Percentiles rank a stretch among this genome's conserved stretches.
Conservation (phyloP, 495 filamentous ascomycete genomes). For the Penicillium manginii region DNA sequence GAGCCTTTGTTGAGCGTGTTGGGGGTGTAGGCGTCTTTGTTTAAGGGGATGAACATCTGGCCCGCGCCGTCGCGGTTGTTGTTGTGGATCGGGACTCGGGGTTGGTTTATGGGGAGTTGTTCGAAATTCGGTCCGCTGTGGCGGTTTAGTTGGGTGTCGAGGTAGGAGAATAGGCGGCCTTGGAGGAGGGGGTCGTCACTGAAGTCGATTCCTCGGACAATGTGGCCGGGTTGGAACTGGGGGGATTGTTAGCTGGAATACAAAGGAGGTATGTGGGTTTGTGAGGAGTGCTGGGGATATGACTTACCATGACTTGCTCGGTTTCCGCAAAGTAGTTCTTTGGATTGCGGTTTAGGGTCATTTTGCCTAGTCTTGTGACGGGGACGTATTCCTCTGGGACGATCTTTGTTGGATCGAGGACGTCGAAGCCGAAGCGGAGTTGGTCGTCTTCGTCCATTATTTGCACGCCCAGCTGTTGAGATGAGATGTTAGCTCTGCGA, state of each 20-base stretch:
- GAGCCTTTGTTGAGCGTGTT: constrained; percentile 69
- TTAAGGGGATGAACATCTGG: constrained; percentile 53
- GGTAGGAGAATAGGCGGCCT: constrained; percentile 74
- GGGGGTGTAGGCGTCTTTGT: constrained; percentile 61
- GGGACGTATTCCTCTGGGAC: constrained; percentile 74
- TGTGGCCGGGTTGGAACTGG: constrained; percentile 46
- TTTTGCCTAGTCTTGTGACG: constrained; percentile 64
- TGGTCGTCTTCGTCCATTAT: constrained; percentile 70
- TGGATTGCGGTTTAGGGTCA: constrained; percentile 72
- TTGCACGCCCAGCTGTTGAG: constrained; percentile 63
- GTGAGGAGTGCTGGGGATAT: not conserved
- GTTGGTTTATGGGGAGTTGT: constrained; percentile 75
- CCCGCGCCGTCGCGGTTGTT: constrained; percentile 63
- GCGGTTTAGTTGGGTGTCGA: constrained; percentile 76
- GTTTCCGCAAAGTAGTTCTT: constrained; percentile 81
- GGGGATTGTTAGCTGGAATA: not conserved
- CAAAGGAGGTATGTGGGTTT: no score
- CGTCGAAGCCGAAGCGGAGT: constrained; percentile 68
- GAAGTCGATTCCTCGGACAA: constrained; percentile 65
- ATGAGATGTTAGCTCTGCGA: constrained; percentile 10
- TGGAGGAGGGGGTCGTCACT: constrained; percentile 66
- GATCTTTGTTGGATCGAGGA: constrained; percentile 78
- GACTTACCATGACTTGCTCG: constrained; percentile 68
- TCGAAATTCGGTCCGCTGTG: constrained; percentile 73
- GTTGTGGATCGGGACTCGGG: constrained; percentile 64